phyloP scores from a whole-genome alignment of 345 rosid genomes.

The Eucalyptus albens region DNA sequence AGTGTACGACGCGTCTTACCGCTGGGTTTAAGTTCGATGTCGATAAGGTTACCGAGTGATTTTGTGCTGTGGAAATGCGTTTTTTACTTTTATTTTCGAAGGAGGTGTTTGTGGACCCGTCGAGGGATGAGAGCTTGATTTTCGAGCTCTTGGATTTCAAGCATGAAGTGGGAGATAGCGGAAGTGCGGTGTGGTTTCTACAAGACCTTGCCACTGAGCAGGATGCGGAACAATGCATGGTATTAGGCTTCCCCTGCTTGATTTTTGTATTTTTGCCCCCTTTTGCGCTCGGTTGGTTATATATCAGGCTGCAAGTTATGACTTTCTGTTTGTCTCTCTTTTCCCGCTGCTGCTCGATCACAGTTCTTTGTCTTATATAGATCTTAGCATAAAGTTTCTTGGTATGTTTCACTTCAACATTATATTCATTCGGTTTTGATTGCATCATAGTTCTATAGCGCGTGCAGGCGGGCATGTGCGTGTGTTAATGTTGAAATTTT shows the following conservation, averaged over 20 bases:
- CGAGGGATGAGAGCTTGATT: conserved; percentile 79
- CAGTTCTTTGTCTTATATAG: not conserved
- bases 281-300: not conserved
- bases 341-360: not conserved
- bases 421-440: not conserved
- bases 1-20: no score
- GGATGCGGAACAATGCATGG: conserved; percentile 60
- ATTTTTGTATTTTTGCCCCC: not conserved
- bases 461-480: no score
- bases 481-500: not conserved
- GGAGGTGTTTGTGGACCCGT: conserved; percentile 80
- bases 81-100: not conserved
- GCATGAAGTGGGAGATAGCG: conserved; percentile 42
- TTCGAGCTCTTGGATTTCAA: conserved; percentile 73
- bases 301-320: not conserved
- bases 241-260: not conserved
- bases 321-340: not conserved
- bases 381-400: not conserved
- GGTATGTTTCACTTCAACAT: not conserved
- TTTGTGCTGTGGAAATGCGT: not conserved
- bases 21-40: not conserved
- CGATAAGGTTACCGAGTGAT: not conserved
- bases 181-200: conserved; percentile 71
- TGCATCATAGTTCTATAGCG: no score
- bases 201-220: conserved; percentile 61